Conservation (phyloP, 306 rosid species). For the Casuarina cunninghamiana region DNA sequence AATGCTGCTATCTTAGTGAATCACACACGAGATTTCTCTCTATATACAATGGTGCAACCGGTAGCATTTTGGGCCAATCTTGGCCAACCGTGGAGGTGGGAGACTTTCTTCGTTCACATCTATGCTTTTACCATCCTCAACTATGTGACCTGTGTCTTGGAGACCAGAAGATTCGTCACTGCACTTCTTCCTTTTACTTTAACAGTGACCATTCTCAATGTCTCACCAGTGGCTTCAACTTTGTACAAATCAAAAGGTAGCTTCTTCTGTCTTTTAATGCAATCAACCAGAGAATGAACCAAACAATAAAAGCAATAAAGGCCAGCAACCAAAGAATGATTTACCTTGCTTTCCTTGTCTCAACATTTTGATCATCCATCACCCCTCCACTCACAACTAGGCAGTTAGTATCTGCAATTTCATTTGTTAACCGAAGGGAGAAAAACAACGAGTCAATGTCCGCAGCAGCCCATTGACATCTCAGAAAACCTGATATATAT, state of each 20-base stretch:
- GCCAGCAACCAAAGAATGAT: constrained; percentile 27
- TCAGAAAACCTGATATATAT: background rate
- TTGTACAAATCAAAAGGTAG: constrained; percentile 77
- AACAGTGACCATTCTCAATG: constrained; percentile 85
- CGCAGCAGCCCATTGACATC: constrained; percentile 8
- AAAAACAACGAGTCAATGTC: background rate
- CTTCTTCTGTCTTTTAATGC: constrained; percentile 70
- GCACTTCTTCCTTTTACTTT: constrained; percentile 95
- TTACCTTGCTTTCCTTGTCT: constrained; percentile 84
- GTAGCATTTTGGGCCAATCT: background rate
- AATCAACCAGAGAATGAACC: constrained; percentile 55
- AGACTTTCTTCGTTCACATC: too few relatives aligned
- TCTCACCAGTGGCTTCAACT: constrained; percentile 64
- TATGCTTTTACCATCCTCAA: constrained; percentile 82
- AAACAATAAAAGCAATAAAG: constrained; percentile 20
- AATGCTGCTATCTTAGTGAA: too few relatives aligned
- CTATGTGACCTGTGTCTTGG: constrained; percentile 90
- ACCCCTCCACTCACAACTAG: constrained; percentile 68
- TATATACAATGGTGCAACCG: background rate
- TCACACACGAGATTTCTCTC: too few relatives aligned
- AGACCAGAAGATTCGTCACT: constrained; percentile 84
- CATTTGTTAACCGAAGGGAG: constrained; percentile 23
- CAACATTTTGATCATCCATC: constrained; percentile 54
- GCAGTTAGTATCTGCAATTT: constrained; percentile 79
- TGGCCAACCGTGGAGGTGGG: too few relatives aligned